Percentiles rank a stretch among this genome's conserved stretches.
phyloP scores from a whole-genome alignment of 2,329 filamentous ascomycete species.

The Alternaria postmessia region DNA sequence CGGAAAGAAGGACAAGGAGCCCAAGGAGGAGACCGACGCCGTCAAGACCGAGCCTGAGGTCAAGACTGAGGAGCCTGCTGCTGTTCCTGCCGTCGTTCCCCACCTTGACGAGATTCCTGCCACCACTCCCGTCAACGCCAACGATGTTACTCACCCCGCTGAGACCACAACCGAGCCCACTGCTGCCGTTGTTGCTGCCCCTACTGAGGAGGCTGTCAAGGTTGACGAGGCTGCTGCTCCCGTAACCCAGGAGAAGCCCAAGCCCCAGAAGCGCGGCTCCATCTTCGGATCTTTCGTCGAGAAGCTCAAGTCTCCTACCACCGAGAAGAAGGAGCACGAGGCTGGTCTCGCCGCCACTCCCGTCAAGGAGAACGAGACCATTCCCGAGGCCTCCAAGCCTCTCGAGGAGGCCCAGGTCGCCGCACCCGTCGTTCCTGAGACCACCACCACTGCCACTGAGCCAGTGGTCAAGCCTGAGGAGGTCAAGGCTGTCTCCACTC shows the following conservation, averaged over 20 bases:
- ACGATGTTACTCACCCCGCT: constrained; percentile 35
- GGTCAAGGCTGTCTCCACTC: constrained; percentile 49
- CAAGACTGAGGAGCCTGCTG: constrained; percentile 40
- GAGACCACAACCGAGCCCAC: constrained; percentile 58
- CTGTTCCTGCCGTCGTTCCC: constrained; percentile 40
- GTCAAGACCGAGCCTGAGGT: constrained; percentile 46
- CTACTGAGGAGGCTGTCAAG: constrained; percentile 57
- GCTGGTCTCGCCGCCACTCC: constrained; percentile 58
- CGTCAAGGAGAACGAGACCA: constrained; percentile 57
- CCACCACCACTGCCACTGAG: constrained; percentile 36
- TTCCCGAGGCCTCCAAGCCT: constrained; percentile 46
- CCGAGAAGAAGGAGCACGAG: constrained; percentile 76
- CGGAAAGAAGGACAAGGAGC: constrained; percentile 67
- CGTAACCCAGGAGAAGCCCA: constrained; percentile 58
- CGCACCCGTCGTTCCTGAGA: constrained; percentile 44
- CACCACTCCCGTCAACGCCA: constrained; percentile 48
- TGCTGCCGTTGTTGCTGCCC: constrained; percentile 16
- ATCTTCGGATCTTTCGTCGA: constrained; percentile 81
- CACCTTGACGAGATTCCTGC: constrained; percentile 43
- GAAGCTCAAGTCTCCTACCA: constrained; percentile 58
- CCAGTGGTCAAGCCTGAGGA: constrained; percentile 41
- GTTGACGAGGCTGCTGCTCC: constrained; percentile 51
- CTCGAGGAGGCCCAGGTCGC: constrained; percentile 50
- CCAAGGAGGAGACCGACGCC: constrained; percentile 52
- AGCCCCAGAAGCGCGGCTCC: constrained; percentile 82